Percentiles rank a stretch among this genome's conserved stretches.
Evolutionary conservation across 306 rosid species (phyloP).

Genomic region (Fragaria vesca): DNA sequence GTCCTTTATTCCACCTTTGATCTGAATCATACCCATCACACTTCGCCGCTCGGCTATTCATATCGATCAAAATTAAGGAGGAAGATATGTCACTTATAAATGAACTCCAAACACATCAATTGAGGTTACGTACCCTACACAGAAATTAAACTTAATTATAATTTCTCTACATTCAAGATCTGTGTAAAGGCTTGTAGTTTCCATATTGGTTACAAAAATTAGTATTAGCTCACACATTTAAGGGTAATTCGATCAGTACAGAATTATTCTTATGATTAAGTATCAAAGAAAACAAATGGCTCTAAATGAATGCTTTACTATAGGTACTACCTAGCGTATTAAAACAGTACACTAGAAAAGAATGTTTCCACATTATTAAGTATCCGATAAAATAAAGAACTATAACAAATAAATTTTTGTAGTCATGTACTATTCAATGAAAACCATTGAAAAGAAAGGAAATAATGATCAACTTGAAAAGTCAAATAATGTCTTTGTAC

Average conservation of each 20-base stretch:
- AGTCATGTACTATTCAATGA: too few species aligned
- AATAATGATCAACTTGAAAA: not conserved
- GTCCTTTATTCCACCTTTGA: conserved; percentile 2
- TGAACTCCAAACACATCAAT: not conserved
- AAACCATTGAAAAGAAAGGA: too few species aligned
- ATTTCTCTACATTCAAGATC: not conserved
- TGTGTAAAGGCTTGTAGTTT: not conserved
- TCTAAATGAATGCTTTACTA: not conserved
- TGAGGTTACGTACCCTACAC: not conserved
- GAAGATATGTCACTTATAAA: not conserved
- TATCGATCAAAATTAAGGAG: not conserved
- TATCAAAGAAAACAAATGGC: not conserved
- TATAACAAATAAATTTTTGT: not conserved
- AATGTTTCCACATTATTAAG: not conserved
- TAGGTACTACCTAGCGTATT: not conserved
- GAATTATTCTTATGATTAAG: not conserved
- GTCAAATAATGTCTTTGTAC: not conserved
- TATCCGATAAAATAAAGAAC: not conserved
- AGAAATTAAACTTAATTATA: not conserved
- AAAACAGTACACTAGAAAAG: not conserved
- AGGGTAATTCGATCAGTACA: not conserved
- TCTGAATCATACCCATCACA: not conserved
- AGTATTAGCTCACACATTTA: not conserved
- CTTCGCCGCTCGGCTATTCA: conserved; percentile 1
- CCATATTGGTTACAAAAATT: not conserved